These are phyloP conservation scores for Saccharomyces hybrid DNA, from an alignment of 1,139 yeast genomes.

Conservation along the genomic window DNA sequence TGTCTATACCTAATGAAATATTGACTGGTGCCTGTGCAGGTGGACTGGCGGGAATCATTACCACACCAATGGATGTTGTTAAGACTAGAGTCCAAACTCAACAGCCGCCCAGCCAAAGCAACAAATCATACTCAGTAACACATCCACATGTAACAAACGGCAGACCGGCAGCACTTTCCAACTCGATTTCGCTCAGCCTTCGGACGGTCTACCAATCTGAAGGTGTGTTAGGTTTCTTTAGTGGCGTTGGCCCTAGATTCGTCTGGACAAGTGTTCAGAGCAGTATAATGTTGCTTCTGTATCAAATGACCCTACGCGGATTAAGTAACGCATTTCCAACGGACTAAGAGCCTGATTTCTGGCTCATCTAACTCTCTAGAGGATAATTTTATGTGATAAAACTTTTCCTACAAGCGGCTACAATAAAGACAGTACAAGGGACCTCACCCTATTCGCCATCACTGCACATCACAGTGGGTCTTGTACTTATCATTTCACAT, in stretches of 20 bases:
- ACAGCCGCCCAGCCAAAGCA: slow-evolving; percentile 12
- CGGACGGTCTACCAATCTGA: slow-evolving; percentile 61
- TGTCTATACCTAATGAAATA: slow-evolving; percentile 58
- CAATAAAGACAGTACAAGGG: background rate
- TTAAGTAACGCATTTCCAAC: slow-evolving; percentile 16
- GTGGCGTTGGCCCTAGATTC: slow-evolving; percentile 94
- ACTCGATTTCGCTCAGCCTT: slow-evolving; percentile 58
- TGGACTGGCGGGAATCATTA: slow-evolving; percentile 80
- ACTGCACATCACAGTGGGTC: background rate
- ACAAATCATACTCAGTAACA: background rate
- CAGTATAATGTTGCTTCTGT: slow-evolving; percentile 84
- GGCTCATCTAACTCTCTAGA: background rate
- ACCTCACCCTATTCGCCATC: background rate
- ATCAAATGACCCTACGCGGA: slow-evolving; percentile 46
- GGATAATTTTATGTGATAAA: background rate
- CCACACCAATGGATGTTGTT: slow-evolving; percentile 86
- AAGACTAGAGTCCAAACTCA: slow-evolving; percentile 91
- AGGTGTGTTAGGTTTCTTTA: slow-evolving; percentile 73
- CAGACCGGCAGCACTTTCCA: slow-evolving; percentile 34
- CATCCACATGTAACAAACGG: slow-evolving; percentile 6
- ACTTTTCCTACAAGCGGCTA: background rate
- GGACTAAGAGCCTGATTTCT: background rate
- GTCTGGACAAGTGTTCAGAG: slow-evolving; percentile 97
- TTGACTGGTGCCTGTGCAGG: slow-evolving; percentile 95
- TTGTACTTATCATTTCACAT: background rate